phyloP scores from a whole-genome alignment of 192 early-diverging fungal genomes.

The Entomortierella beljakovae region DNA sequence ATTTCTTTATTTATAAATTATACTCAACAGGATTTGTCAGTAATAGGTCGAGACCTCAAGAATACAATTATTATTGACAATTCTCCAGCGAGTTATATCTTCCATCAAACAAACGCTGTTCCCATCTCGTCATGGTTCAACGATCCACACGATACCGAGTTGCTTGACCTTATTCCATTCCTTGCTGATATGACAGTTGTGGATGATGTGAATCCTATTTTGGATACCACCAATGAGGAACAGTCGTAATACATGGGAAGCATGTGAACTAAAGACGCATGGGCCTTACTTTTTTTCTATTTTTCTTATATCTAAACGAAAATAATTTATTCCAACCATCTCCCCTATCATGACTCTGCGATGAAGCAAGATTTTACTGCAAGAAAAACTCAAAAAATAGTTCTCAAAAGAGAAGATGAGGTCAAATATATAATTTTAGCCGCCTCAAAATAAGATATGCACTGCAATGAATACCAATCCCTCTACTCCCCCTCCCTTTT shows the following conservation, averaged over 20 bases:
- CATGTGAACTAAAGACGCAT: constrained; percentile 8
- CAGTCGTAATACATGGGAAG: constrained; percentile 44
- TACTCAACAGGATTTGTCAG: constrained; percentile 78
- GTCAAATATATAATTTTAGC: not conserved
- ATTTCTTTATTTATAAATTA: not conserved
- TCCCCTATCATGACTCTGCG: constrained; percentile 12
- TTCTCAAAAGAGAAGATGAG: constrained; percentile 12
- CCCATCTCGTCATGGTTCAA: constrained; percentile 97
- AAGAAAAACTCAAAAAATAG: constrained; percentile 6
- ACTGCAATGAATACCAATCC: not conserved
- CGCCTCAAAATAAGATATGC: not conserved
- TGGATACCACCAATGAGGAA: constrained; percentile 68
- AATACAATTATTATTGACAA: constrained; percentile 96
- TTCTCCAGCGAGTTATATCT: constrained; percentile 94
- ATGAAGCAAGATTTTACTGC: constrained; percentile 24
- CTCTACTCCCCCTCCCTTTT: not conserved
- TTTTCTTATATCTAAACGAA: constrained; percentile 24
- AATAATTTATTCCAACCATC: constrained; percentile 14
- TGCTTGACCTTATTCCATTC: constrained; percentile 95
- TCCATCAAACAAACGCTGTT: constrained; percentile 96
- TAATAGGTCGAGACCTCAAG: constrained; percentile 87
- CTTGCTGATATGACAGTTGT: constrained; percentile 90
- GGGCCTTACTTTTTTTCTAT: constrained; percentile 6
- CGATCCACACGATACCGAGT: constrained; percentile 95
- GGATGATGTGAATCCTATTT: constrained; percentile 86